Evolutionary conservation across 495 filamentous ascomycete genomes (phyloP).

Genomic region (Penicillium ochrochloron): DNA sequence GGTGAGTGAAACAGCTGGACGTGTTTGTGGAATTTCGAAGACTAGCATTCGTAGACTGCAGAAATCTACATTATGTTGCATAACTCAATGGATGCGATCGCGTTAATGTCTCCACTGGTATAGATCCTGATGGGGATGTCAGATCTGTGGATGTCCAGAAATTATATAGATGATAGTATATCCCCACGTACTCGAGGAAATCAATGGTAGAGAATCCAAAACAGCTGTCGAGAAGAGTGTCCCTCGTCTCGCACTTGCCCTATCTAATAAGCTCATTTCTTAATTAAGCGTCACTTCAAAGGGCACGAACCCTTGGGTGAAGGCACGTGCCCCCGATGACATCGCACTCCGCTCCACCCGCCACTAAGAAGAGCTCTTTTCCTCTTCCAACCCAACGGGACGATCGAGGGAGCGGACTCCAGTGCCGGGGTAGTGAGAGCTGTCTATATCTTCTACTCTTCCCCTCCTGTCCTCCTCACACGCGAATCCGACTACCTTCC

Average conservation of each 20-base stretch:
- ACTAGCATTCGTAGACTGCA: not conserved
- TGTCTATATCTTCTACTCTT: not conserved
- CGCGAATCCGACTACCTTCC: not conserved
- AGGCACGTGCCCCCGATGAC: slow-evolving; percentile 21
- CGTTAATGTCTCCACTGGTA: not conserved
- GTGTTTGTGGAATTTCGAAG: not conserved
- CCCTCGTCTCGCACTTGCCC: not conserved
- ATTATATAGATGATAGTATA: not conserved
- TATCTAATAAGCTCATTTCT: not conserved
- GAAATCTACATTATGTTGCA: not conserved
- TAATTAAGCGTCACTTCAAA: not conserved
- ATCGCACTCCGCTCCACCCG: slow-evolving; percentile 17
- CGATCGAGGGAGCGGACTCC: slow-evolving; percentile 1
- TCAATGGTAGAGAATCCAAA: not conserved
- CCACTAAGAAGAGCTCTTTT: slow-evolving; percentile 13
- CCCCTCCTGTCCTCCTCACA: not conserved
- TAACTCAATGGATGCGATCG: not conserved
- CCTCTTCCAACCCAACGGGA: slow-evolving; percentile 11
- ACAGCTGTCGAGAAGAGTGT: not conserved
- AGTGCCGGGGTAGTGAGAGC: slow-evolving; percentile 1
- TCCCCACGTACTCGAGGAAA: not conserved
- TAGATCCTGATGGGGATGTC: not conserved
- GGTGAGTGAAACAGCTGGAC: not conserved
- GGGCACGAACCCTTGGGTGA: slow-evolving; percentile 10
- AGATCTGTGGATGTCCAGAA: not conserved